Evolutionary conservation across 352 stramenopile species (phyloP), one percentile per base, ranked within the genome.

Genomic region (Globisporangium camurandrum): DNA sequence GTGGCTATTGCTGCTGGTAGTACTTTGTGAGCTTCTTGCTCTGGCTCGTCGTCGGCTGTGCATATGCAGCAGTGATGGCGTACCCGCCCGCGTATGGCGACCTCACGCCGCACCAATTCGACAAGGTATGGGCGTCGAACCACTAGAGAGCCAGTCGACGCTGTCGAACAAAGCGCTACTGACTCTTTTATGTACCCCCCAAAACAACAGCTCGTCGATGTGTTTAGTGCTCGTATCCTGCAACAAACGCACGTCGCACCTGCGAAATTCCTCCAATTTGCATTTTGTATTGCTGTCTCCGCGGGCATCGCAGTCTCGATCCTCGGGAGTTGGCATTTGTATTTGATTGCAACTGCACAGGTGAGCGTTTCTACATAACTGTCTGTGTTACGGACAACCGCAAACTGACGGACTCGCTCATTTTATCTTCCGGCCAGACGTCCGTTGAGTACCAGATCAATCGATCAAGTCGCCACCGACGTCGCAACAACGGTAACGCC

Each of bases 381-480:
- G 19, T 26, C 8, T n/a, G 38, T 30, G 16, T 34, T n/a, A n/a
- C n/a, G n/a, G n/a, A n/a, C n/a, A n/a, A n/a, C n/a, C n/a, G n/a
- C n/a, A n/a, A n/a, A n/a, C n/a, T n/a, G n/a, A n/a, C n/a, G n/a
- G n/a, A n/a, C n/a, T n/a, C n/a, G n/a, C n/a, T n/a, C n/a, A n/a
- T n/a, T 43, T 4, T 27, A 11, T 28, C 40, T 14, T 23, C 19
- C 14, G 14, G 3, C 14, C 58, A 92, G 81, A 90, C 81, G 1
- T 88, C 81, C 9, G 71, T 93, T 6, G 81, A 93, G 51, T 59
- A 81, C 48, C 81, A 90, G 40, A 87, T 93, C 54, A 93, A 90
- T 54, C 71, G 81, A 2, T 84, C 69, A 17, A 59, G 61, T 12
- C 62, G 66, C 33, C 76, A 72, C 30, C 67, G 69, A 17, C 66